Base-by-base conservation (phyloP, 1,284 basidiomycete genomes). In the Fomes fomentarius region DNA sequence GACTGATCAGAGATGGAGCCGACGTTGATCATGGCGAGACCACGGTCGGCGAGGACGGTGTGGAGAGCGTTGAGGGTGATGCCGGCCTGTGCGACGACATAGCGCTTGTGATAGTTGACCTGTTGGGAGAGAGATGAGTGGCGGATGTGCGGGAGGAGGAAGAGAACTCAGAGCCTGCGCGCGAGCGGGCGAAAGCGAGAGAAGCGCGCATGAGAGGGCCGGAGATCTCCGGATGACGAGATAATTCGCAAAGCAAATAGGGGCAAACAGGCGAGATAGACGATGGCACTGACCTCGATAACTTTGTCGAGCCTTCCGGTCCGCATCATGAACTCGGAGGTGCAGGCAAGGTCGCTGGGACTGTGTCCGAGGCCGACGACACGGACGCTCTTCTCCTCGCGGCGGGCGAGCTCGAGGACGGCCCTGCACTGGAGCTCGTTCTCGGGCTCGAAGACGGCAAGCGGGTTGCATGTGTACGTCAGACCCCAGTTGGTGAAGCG, bases 1-100 rank as follows among this genome's bases (percentile, higher is more conserved):
- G 95, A 95, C 73, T 98, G 96, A 71, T 98, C 94, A 35, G 94
- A 96, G 69, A 99, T 98, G 37, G 94, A 96, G 37, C 97, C 97
- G 58, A 98, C 81, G 71, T 94, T 97, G 67, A 84, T 86, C 82
- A 99, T 88, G 40, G 95, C 94, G 21, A 98, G 82, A 26, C 80
- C 79, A 63, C 88, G 76, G n/a, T 76, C 71, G 33, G 81, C 84
- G 48, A 98, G 87, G 22, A 76, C 76, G 35, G 68, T 72, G 56
- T 95, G 91, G 14, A 96, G 79, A 48, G 80, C 77, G 58, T 87
- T 78, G 53, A 97, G 83, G 8, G 83, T 87, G 66, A 96, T 92
- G 12, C 94, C 95, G 4, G 83, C 86, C 71, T 93, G 82, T 1
- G 81, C 88, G 62, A 85, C 75, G 63, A 94, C 86, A 58, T 84